These are phyloP conservation scores for Leccinum uliginosum DNA, from an alignment of 768 basidiomycete species.

Conservation along the genomic window DNA sequence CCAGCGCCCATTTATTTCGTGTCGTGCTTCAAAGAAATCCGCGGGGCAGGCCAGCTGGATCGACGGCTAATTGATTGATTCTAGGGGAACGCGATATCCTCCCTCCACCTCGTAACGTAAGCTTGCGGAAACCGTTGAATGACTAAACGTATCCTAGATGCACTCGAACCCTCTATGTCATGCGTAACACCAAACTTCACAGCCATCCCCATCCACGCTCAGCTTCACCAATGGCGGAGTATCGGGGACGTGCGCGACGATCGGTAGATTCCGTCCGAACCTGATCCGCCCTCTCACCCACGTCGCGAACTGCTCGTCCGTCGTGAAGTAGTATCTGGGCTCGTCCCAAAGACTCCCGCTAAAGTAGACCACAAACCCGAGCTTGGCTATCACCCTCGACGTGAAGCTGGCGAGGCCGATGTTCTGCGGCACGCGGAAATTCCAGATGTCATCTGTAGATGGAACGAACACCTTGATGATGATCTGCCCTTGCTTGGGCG, in stretches of 20 bases:
- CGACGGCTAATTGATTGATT: neutral
- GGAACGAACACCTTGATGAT: slow-evolving; percentile 38
- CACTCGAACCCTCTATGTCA: neutral
- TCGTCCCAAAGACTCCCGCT: slow-evolving; percentile 29
- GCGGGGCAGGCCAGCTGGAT: neutral
- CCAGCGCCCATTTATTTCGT: neutral
- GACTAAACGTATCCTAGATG: neutral
- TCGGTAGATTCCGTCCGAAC: slow-evolving; percentile 33
- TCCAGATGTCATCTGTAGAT: slow-evolving; percentile 38
- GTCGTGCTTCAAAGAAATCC: neutral
- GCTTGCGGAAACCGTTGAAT: neutral
- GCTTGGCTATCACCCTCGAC: slow-evolving; percentile 30
- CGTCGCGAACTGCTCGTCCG: slow-evolving; percentile 29
- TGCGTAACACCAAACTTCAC: slow-evolving; percentile 23
- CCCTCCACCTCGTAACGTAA: neutral
- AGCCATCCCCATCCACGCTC: slow-evolving; percentile 13
- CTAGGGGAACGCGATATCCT: neutral
- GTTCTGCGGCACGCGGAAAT: slow-evolving; percentile 31
- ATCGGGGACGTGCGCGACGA: slow-evolving; percentile 29
- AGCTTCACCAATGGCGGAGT: slow-evolving; percentile 16
- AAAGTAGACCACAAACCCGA: slow-evolving; percentile 35
- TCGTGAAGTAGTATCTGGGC: slow-evolving; percentile 27
- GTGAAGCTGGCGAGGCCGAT: slow-evolving; percentile 30
- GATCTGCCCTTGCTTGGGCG: slow-evolving; percentile 32
- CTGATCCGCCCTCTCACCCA: slow-evolving; percentile 33